Percentiles rank a stretch among this genome's conserved stretches.
These are phyloP conservation scores for Coprinopsis cinerea DNA, from an alignment of 768 basidiomycete genomes.

Conservation along the genomic window DNA sequence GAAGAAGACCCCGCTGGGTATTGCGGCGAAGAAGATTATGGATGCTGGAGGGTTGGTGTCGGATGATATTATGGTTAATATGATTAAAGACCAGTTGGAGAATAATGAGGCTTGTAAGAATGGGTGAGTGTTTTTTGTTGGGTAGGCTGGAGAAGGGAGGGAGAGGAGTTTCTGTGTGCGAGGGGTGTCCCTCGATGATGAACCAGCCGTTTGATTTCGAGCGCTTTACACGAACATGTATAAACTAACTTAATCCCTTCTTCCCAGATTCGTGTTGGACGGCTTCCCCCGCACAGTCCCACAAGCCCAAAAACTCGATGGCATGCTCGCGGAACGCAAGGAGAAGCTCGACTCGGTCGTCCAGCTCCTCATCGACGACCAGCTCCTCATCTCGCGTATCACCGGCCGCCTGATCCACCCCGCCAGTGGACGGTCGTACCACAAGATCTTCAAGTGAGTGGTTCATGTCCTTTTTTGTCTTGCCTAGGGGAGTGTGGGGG, in stretches of 20 bases:
- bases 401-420: conserved; percentile 94
- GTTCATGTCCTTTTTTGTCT: conserved; percentile 1
- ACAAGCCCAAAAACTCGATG: conserved; percentile 93
- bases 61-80: conserved; percentile 96
- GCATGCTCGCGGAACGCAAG: conserved; percentile 76
- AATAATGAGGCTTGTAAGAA: conserved; percentile 91
- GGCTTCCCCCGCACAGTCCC: conserved; percentile 99
- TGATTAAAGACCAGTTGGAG: conserved; percentile 94
- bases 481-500: too few species aligned
- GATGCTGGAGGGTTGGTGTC: conserved; percentile 91
- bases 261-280: conserved; percentile 86
- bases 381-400: conserved; percentile 94
- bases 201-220: too few species aligned
- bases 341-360: conserved; percentile 92
- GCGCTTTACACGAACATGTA: too few species aligned
- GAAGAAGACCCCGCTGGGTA: conserved; percentile 80
- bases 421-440: conserved; percentile 85
- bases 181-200: too few species aligned
- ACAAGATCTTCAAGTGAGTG: conserved; percentile 88
- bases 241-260: conserved; percentile 15
- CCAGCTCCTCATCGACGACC: conserved; percentile 88
- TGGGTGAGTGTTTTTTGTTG: conserved; percentile 63
- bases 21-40: conserved; percentile 96
- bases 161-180: too few species aligned
- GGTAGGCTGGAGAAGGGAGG: too few species aligned